Evolutionary conservation across 176 grass and related monocot genomes (phyloP).

Genomic region (Musa troglodytarum): DNA sequence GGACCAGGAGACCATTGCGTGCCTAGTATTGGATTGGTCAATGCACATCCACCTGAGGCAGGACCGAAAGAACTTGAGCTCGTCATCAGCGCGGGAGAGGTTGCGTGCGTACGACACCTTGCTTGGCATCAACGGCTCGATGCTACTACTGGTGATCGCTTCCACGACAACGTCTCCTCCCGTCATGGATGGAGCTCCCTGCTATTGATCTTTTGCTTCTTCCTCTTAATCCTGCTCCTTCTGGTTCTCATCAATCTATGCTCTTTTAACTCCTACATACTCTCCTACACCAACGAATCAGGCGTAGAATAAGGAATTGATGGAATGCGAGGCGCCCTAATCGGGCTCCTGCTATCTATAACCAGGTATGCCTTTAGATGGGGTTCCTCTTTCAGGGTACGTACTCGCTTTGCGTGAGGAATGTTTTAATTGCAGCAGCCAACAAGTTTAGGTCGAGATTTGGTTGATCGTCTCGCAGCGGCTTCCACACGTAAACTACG

Average conservation of each 20-base stretch:
- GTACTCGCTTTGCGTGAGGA: too few species aligned
- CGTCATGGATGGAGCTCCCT: neutral
- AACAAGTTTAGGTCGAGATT: too few species aligned
- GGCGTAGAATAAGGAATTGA: neutral
- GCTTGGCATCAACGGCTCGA: neutral
- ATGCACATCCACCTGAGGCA: constrained; percentile 74
- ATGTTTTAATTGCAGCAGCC: too few species aligned
- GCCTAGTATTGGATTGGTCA: constrained; percentile 38
- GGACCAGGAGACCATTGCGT: constrained; percentile 43
- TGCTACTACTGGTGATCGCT: neutral
- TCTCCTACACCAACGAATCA: neutral
- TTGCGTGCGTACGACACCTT: constrained; percentile 3
- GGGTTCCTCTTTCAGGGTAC: too few species aligned
- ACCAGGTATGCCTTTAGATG: too few species aligned
- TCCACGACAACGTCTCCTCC: neutral
- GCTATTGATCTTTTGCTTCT: neutral
- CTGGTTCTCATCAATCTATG: neutral
- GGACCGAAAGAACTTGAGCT: constrained; percentile 60
- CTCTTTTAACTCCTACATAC: neutral
- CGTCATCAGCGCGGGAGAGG: constrained; percentile 37
- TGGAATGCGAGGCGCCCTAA: neutral
- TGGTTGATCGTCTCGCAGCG: too few species aligned
- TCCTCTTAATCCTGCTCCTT: neutral
- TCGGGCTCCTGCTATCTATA: neutral
- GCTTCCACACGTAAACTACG: too few species aligned